Evolutionary conservation across 805 yeast species (phyloP).

Genomic region (Wickerhamiella hasegawae): DNA sequence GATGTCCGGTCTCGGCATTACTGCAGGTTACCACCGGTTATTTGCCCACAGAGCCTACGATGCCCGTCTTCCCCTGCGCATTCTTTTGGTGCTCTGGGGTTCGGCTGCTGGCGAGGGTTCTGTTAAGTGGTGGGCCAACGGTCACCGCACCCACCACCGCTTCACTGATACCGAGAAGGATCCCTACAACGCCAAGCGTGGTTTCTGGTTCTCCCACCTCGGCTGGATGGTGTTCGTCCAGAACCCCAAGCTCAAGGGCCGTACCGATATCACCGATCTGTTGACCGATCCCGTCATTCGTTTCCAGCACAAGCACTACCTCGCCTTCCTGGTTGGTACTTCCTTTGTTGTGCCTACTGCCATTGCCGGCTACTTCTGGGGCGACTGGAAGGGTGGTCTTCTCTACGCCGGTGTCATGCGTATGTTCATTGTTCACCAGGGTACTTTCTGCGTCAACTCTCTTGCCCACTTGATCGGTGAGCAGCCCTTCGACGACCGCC

Average conservation of each 20-base stretch:
- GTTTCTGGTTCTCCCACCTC: slow-evolving; percentile 67
- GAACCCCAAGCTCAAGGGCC: slow-evolving; percentile 43
- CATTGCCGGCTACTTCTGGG: slow-evolving; percentile 52
- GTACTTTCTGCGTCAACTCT: slow-evolving; percentile 62
- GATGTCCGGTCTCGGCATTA: slow-evolving; percentile 52
- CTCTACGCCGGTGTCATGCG: slow-evolving; percentile 67
- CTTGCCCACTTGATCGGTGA: slow-evolving; percentile 67
- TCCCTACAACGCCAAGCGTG: slow-evolving; percentile 72
- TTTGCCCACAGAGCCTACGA: slow-evolving; percentile 49
- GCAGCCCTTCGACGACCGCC: slow-evolving; percentile 57
- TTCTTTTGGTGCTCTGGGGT: slow-evolving; percentile 43
- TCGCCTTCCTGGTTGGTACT: slow-evolving; percentile 32
- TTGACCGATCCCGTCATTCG: slow-evolving; percentile 38
- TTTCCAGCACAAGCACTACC: slow-evolving; percentile 63
- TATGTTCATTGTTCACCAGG: slow-evolving; percentile 60
- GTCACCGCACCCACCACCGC: slow-evolving; percentile 84
- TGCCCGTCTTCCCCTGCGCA: slow-evolving; percentile 29
- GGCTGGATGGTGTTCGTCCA: slow-evolving; percentile 75
- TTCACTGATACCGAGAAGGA: slow-evolving; percentile 78
- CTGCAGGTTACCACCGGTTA: slow-evolving; percentile 71
- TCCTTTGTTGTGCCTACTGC: slow-evolving; percentile 49
- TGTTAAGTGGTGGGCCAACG: slow-evolving; percentile 60
- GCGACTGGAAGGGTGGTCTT: slow-evolving; percentile 62
- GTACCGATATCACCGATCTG: slow-evolving; percentile 53
- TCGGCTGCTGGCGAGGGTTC: slow-evolving; percentile 65